Evolutionary conservation across 352 stramenopile species (phyloP).

Genomic region (Paralagenidium karlingii): DNA sequence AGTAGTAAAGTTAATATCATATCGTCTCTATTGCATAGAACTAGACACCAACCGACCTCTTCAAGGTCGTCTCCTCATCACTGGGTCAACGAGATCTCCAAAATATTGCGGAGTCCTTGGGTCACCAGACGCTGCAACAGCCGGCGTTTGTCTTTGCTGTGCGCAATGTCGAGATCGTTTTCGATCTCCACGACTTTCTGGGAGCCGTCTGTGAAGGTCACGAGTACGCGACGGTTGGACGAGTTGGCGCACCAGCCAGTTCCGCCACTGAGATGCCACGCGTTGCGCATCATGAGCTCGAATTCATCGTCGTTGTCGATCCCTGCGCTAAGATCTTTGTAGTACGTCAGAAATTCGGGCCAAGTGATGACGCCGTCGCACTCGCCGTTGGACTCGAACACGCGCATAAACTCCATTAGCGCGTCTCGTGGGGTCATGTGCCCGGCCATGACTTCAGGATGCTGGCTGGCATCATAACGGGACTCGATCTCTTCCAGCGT

Average conservation of each 20-base stretch:
- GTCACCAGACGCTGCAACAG: constrained; percentile 38
- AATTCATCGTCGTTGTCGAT: constrained; percentile 81
- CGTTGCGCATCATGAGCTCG: constrained; percentile 74
- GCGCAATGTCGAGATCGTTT: constrained; percentile 47
- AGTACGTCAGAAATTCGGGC: constrained; percentile 84
- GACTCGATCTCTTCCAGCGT: constrained; percentile 61
- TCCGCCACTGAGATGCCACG: constrained; percentile 80
- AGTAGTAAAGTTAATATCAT: constrained; percentile 1
- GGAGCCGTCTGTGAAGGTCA: constrained; percentile 49
- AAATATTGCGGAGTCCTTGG: constrained; percentile 38
- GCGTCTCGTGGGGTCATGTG: constrained; percentile 41
- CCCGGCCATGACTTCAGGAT: constrained; percentile 69
- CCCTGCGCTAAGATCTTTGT: constrained; percentile 76
- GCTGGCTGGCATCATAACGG: constrained; percentile 63
- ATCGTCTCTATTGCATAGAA: too few relatives aligned
- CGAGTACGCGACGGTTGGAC: constrained; percentile 55
- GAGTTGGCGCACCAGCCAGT: constrained; percentile 61
- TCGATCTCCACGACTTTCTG: constrained; percentile 57
- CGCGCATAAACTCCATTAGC: constrained; percentile 72
- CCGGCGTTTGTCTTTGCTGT: constrained; percentile 24
- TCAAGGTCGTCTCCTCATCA: too few relatives aligned
- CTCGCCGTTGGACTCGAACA: constrained; percentile 29
- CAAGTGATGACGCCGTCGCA: constrained; percentile 52
- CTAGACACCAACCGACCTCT: too few relatives aligned
- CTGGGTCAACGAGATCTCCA: constrained; percentile 30